These are phyloP conservation scores for Mycena citricolor DNA, from an alignment of 1,284 basidiomycete genomes.

Conservation along the genomic window DNA sequence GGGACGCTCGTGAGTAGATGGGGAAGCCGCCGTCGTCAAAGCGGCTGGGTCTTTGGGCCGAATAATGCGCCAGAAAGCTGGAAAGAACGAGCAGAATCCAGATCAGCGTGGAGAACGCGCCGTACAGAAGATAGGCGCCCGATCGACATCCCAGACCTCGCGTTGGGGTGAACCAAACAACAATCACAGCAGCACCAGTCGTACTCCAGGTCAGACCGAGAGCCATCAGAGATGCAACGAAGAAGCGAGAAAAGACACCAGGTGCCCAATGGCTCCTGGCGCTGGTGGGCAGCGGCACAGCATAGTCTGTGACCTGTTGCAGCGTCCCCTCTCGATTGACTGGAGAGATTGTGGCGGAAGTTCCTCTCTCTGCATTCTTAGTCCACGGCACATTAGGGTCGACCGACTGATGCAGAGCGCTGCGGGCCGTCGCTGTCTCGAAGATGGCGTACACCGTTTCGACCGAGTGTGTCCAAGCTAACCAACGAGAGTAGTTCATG, in stretches of 20 bases:
- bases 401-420: conserved; percentile 9
- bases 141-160: conserved; percentile 41
- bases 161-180: conserved; percentile 40
- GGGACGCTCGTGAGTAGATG: not conserved
- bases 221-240: conserved; percentile 34
- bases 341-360: not conserved
- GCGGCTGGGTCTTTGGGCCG: conserved; percentile 1
- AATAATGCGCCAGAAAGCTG: conserved; percentile 36
- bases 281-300: conserved; percentile 6
- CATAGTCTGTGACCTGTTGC: conserved; percentile 29
- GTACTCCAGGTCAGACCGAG: conserved; percentile 42
- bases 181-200: conserved; percentile 34
- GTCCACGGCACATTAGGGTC: not conserved
- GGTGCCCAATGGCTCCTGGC: conserved; percentile 27
- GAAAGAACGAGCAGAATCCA: conserved; percentile 41
- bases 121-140: conserved; percentile 39
- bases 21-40: not conserved
- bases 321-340: conserved; percentile 28
- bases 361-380: conserved; percentile 1
- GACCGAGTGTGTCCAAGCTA: conserved; percentile 21
- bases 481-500: conserved; percentile 24
- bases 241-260: conserved; percentile 26
- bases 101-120: conserved; percentile 33
- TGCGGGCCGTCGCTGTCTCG: conserved; percentile 9
- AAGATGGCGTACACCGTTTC: conserved; percentile 20